Conservation (phyloP, 202 grass and related monocot species). For the Cymbopogon flexuosus region DNA sequence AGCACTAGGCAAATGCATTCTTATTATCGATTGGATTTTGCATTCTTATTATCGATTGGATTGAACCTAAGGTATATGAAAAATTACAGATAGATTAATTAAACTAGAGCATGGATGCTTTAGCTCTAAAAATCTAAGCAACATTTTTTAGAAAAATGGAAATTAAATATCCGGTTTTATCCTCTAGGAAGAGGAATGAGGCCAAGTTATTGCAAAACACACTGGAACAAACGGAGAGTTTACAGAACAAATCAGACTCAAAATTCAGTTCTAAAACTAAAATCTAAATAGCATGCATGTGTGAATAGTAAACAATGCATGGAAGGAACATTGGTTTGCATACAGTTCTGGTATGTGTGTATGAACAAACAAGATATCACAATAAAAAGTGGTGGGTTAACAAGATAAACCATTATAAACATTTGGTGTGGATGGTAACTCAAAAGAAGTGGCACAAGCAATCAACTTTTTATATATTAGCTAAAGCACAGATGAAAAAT, state of each 20-base stretch:
- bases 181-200: neutral
- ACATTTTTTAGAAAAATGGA: neutral
- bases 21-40: neutral
- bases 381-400: neutral
- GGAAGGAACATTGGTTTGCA: neutral
- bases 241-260: neutral
- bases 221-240: neutral
- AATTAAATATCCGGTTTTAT: neutral
- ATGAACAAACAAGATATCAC: neutral
- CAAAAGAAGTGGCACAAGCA: neutral
- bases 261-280: neutral
- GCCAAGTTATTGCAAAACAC: neutral
- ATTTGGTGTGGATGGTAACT: neutral
- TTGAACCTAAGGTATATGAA: neutral
- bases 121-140: neutral
- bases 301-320: neutral
- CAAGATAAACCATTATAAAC: neutral
- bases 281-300: neutral
- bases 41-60: neutral
- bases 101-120: neutral
- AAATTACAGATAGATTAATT: neutral
- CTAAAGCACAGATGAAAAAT: neutral
- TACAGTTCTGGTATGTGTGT: neutral
- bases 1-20: neutral
- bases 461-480: neutral